Conservation (phyloP, 2,329 filamentous ascomycete genomes). For the Hypoxylon sp. region DNA sequence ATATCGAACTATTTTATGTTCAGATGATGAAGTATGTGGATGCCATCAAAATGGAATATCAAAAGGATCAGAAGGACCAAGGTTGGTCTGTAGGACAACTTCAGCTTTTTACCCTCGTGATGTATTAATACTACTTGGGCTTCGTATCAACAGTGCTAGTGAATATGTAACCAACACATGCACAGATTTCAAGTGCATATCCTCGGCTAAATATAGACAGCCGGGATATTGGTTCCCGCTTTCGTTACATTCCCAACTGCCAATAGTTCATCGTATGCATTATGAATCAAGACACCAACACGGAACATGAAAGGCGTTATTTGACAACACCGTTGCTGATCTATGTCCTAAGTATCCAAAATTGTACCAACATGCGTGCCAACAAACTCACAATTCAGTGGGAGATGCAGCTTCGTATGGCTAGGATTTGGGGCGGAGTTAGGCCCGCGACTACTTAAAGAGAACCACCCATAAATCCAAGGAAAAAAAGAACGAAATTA, state of each 20-base stretch:
- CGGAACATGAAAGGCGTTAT: not conserved
- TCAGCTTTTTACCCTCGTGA: not conserved
- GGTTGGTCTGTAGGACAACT: no score
- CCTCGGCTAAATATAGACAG: not conserved
- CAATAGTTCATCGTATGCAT: not conserved
- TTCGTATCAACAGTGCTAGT: not conserved
- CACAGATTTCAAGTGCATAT: not conserved
- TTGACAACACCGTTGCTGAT: not conserved
- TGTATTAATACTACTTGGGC: not conserved
- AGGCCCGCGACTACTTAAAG: not conserved
- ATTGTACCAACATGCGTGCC: not conserved
- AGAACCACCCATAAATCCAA: not conserved
- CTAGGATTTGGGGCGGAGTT: not conserved
- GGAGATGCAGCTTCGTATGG: not conserved
- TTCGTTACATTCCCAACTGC: not conserved
- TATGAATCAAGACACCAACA: not conserved
- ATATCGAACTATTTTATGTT: not conserved
- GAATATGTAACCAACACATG: not conserved
- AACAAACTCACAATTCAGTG: not conserved
- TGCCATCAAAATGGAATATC: no score
- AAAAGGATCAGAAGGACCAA: no score
- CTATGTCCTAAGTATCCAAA: not conserved
- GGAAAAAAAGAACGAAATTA: not conserved
- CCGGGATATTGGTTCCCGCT: not conserved
- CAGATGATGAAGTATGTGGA: not conserved